phyloP scores from a whole-genome alignment of 2,329 filamentous ascomycete genomes.

The Cryphonectria japonica region DNA sequence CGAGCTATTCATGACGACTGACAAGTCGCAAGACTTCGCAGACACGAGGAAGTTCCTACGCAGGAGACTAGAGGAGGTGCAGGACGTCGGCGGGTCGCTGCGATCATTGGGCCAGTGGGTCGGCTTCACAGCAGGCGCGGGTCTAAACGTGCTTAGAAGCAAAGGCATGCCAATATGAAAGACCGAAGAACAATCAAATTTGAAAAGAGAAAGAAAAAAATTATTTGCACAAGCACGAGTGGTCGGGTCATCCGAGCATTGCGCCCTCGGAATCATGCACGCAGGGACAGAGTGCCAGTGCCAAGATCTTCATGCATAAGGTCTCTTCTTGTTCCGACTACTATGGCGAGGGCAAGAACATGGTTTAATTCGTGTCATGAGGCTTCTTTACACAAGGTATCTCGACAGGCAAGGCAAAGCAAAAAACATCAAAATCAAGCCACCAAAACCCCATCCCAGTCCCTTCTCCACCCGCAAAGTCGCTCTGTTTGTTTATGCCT shows the following conservation, averaged over 20 bases:
- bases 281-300: not conserved
- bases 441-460: not conserved
- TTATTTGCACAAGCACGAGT: not conserved
- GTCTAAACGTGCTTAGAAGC: constrained; percentile 82
- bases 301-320: not conserved
- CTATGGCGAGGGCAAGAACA: not conserved
- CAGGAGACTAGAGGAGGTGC: constrained; percentile 72
- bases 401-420: constrained; percentile 1
- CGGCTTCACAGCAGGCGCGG: constrained; percentile 77
- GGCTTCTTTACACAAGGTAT: constrained; percentile 4
- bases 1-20: constrained; percentile 94
- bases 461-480: not conserved
- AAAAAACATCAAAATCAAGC: not conserved
- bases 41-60: constrained; percentile 83
- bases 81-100: constrained; percentile 63
- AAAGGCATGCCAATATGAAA: constrained; percentile 80
- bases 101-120: constrained; percentile 74
- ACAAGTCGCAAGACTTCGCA: constrained; percentile 70
- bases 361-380: not conserved
- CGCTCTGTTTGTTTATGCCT: not conserved
- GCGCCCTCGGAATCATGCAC: not conserved
- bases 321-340: not conserved
- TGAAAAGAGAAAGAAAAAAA: constrained; percentile 33
- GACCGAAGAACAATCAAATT: not conserved
- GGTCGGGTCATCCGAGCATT: not conserved